Evolutionary conservation across 345 rosid genomes (phyloP), one percentile per base, ranked within the genome.

Genomic region (Crucihimalaya himalaica): DNA sequence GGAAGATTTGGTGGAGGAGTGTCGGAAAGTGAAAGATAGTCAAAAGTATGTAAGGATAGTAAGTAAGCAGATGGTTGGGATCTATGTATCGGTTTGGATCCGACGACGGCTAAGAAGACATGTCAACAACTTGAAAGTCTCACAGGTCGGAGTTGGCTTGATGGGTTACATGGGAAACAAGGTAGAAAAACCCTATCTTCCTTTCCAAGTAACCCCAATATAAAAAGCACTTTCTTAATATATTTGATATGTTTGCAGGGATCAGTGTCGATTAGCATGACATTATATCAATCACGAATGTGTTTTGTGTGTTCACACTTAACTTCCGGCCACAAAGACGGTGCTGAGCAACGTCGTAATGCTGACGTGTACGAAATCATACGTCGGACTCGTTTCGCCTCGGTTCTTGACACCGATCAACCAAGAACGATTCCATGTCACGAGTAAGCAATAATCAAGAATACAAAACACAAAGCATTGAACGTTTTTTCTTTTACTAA

Each of bases 161-260:
- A 96, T 96, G 99, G 99, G 99, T 23, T 96, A 92, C 83, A 83
- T 96, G 94, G 98, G 99, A 76, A 96, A 96, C 85, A 96, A 96
- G 98, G 99, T 96, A 88, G 2, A 0, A 47, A 11, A 69, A 2
- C 3, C 76, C 58, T 71, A 78, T 14, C 81, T 78, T 78, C 19
- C 18, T 66, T 34, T 0, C 5, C 73, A 78, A 78, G 77, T 31
- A 58, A 70, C 9, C 5, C 0, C 5, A 25, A 40, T 6, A 5
- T 15, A 59, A 19, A 19, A 23, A 46, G 21, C 42, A 56, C 16
- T 28, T 29, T 28, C 25, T 64, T 63, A 21, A 43, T 46, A 20
- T 3, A 12, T 40, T 45, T 45, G 58, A 52, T 62, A 2, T 47
- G 52, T 15, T 32, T 86, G 81, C 89, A 96, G 99, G 99, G 99